A percentile compares a stretch with the other conserved stretches of the same genome.
Conservation (phyloP, 2,329 filamentous ascomycete genomes). For the Podosphaera leucotricha region DNA sequence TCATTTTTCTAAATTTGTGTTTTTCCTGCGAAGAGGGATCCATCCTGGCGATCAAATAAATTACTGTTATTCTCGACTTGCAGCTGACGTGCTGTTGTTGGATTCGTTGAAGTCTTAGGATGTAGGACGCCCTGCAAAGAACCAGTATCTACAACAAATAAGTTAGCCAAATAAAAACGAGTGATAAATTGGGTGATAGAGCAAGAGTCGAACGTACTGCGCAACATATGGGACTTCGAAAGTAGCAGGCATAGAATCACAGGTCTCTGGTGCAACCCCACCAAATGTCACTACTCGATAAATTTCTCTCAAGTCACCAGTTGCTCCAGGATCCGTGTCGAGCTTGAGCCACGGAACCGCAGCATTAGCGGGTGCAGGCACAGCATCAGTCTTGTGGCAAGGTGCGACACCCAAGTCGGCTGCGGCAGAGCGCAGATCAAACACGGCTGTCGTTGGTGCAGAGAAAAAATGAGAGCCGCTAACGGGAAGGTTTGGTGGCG, state of each 20-base stretch:
- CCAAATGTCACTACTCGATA: slow-evolving; percentile 72
- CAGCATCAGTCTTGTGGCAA: slow-evolving; percentile 36
- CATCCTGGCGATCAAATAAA: too few species aligned
- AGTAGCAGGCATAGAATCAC: slow-evolving; percentile 32
- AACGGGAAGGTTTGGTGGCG: slow-evolving; percentile 37
- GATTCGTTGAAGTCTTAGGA: too few species aligned
- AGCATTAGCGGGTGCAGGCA: slow-evolving; percentile 35
- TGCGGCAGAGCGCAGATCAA: slow-evolving; percentile 43
- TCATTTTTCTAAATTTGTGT: too few species aligned
- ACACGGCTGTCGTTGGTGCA: slow-evolving; percentile 47
- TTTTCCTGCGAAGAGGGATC: too few species aligned
- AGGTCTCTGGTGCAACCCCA: slow-evolving; percentile 51
- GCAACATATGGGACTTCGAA: slow-evolving; percentile 66
- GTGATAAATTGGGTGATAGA: background rate
- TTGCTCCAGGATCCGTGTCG: slow-evolving; percentile 27
- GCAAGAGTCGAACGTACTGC: slow-evolving; percentile 39
- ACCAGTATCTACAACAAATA: slow-evolving; percentile 12
- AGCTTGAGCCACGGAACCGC: slow-evolving; percentile 70
- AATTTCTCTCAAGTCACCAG: slow-evolving; percentile 44
- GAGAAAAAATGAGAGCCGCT: slow-evolving; percentile 68
- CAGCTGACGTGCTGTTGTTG: too few species aligned
- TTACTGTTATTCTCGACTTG: too few species aligned
- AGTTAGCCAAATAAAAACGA: slow-evolving; percentile 1
- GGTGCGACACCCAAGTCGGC: slow-evolving; percentile 34
- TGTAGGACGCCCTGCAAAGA: slow-evolving; percentile 4